Conservation (phyloP, 2,329 filamentous ascomycete species). For the Sclerotinia borealis region DNA sequence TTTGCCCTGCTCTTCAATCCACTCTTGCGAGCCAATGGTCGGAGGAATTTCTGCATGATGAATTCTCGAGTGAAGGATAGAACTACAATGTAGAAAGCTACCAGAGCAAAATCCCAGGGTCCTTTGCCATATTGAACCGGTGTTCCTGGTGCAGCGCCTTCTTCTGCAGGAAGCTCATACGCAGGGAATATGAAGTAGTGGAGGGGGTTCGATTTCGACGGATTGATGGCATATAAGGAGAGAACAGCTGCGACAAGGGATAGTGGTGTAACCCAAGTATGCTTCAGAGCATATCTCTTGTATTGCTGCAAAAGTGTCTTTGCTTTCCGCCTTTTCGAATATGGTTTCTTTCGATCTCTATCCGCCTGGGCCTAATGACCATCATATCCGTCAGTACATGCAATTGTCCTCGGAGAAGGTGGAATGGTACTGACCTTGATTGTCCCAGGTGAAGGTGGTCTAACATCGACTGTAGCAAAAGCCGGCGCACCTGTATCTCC, state of each 20-base stretch:
- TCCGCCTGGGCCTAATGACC: conserved; percentile 24
- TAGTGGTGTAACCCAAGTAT: conserved; percentile 60
- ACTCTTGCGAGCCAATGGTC: conserved; percentile 63
- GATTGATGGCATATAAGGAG: conserved; percentile 66
- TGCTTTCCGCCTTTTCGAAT: conserved; percentile 33
- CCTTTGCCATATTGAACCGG: conserved; percentile 79
- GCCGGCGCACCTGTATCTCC: conserved; percentile 46
- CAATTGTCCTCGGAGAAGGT: not conserved
- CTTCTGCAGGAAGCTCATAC: conserved; percentile 60
- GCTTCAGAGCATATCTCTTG: conserved; percentile 41
- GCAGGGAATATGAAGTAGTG: conserved; percentile 83
- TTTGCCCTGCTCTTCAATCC: conserved; percentile 69
- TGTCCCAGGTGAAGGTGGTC: conserved; percentile 24
- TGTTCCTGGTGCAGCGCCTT: conserved; percentile 36
- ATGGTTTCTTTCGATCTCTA: conserved; percentile 30
- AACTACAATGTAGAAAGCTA: conserved; percentile 81
- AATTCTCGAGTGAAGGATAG: conserved; percentile 92
- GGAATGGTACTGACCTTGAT: conserved; percentile 22
- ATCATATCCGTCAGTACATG: not conserved
- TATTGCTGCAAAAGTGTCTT: conserved; percentile 42
- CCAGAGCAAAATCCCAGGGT: conserved; percentile 74
- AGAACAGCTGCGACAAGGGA: conserved; percentile 58
- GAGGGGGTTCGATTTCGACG: conserved; percentile 70
- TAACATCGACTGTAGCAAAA: conserved; percentile 40
- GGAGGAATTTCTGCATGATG: conserved; percentile 84